Evolutionary conservation across 345 rosid species (phyloP).

Genomic region (Syzygium aqueum): DNA sequence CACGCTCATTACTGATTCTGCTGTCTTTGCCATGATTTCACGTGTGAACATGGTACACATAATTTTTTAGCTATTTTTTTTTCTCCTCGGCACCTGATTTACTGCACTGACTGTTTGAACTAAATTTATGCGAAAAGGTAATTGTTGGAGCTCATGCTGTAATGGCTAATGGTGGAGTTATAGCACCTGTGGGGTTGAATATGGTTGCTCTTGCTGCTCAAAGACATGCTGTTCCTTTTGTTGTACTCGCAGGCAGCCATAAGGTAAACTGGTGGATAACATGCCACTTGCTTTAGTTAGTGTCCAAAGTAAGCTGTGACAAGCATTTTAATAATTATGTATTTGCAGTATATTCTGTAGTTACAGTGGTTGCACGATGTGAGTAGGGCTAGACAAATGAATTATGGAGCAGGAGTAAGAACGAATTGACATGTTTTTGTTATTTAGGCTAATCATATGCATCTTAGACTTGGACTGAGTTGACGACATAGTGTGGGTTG

Average conservation of each 20-base stretch:
- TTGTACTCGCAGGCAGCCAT: slow-evolving; percentile 95
- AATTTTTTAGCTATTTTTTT: background rate
- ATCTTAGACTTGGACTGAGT: background rate
- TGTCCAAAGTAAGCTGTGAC: background rate
- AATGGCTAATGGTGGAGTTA: slow-evolving; percentile 97
- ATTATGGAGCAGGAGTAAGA: background rate
- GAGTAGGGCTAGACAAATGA: background rate
- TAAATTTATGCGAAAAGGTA: slow-evolving; percentile 42
- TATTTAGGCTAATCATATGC: background rate
- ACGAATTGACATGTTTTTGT: background rate
- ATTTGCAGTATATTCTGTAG: background rate
- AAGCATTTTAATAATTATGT: background rate
- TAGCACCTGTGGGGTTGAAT: slow-evolving; percentile 97
- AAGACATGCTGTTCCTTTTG: slow-evolving; percentile 98
- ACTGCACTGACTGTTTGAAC: slow-evolving; percentile 1
- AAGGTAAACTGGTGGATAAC: slow-evolving; percentile 42
- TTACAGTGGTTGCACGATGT: background rate
- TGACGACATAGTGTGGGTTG: background rate
- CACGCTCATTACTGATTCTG: slow-evolving; percentile 89
- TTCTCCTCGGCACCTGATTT: background rate
- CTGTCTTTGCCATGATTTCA: slow-evolving; percentile 97
- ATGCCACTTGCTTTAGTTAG: background rate
- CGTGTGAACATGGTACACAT: slow-evolving; percentile 80
- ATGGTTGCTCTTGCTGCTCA: slow-evolving; percentile 97
- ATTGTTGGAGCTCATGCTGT: slow-evolving; percentile 98